phyloP scores from a whole-genome alignment of 352 stramenopile species.

The Pythium biforme region DNA sequence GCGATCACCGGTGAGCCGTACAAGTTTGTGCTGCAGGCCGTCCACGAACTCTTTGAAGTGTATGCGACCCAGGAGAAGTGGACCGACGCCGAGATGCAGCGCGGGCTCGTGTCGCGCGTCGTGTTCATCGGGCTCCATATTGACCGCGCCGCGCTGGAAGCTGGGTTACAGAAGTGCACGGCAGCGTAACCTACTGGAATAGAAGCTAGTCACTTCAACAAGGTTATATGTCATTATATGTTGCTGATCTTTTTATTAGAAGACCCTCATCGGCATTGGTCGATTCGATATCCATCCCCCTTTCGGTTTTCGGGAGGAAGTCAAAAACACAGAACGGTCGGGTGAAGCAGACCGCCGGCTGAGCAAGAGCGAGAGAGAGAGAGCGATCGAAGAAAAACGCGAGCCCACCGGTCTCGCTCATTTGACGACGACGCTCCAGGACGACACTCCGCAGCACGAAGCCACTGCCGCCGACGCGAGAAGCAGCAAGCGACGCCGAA shows the following conservation, averaged over 20 bases:
- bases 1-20: conserved; percentile 43
- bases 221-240: conserved; percentile 28
- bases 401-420: conserved; percentile 2
- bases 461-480: not conserved
- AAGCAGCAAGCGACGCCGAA: conserved; percentile 21
- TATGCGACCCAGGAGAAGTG: conserved; percentile 63
- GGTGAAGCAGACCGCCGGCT: not conserved
- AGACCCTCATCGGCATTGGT: not conserved
- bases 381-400: not conserved
- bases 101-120: conserved; percentile 37
- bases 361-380: not conserved
- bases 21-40: conserved; percentile 82
- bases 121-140: conserved; percentile 77
- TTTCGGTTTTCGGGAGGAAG: not conserved
- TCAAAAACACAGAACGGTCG: conserved; percentile 16
- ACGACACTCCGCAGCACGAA: not conserved
- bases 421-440: conserved; percentile 10
- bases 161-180: conserved; percentile 40
- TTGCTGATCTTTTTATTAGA: conserved; percentile 19
- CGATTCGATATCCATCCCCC: conserved; percentile 12
- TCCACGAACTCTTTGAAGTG: conserved; percentile 81
- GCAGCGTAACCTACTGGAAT: conserved; percentile 18
- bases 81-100: conserved; percentile 23
- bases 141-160: conserved; percentile 34
- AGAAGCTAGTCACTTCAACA: not conserved